These are phyloP conservation scores for Colletotrichum nymphaeae DNA, from an alignment of 2,329 filamentous ascomycete species.

Conservation along the genomic window DNA sequence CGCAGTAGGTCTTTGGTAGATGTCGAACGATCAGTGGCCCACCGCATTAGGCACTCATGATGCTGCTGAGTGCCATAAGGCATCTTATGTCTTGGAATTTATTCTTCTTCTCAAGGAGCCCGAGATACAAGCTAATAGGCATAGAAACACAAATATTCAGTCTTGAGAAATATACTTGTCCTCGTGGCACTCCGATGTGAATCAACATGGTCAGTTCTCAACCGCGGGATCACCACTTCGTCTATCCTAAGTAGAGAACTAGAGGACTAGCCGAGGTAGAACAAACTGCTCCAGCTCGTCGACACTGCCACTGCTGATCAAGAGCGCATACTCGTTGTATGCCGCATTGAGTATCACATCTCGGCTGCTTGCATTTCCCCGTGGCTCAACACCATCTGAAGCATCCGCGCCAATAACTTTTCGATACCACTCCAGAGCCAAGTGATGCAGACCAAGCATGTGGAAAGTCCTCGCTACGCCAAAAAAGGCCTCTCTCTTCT, in stretches of 20 bases:
- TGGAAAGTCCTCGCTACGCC: constrained; percentile 84
- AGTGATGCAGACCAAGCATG: constrained; percentile 40
- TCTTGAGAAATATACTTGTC: no score
- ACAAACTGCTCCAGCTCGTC: constrained; percentile 22
- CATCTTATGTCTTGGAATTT: no score
- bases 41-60: no score
- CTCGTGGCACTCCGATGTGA: background rate
- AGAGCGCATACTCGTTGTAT: constrained; percentile 40
- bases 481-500: constrained; percentile 82
- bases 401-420: constrained; percentile 15
- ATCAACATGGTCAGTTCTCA: background rate
- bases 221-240: background rate
- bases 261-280: constrained; percentile 22
- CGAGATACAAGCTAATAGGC: no score
- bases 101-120: no score
- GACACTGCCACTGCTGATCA: constrained; percentile 40
- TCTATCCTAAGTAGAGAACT: background rate
- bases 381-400: background rate
- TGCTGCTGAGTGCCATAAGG: no score
- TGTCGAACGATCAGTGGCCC: no score
- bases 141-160: no score
- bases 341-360: constrained; percentile 31
- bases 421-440: constrained; percentile 35
- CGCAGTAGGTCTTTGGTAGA: no score
- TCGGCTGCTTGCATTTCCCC: constrained; percentile 1